These are phyloP conservation scores for Pseudogymnoascus sp. DNA, from an alignment of 2,329 filamentous ascomycete genomes.

Conservation along the genomic window DNA sequence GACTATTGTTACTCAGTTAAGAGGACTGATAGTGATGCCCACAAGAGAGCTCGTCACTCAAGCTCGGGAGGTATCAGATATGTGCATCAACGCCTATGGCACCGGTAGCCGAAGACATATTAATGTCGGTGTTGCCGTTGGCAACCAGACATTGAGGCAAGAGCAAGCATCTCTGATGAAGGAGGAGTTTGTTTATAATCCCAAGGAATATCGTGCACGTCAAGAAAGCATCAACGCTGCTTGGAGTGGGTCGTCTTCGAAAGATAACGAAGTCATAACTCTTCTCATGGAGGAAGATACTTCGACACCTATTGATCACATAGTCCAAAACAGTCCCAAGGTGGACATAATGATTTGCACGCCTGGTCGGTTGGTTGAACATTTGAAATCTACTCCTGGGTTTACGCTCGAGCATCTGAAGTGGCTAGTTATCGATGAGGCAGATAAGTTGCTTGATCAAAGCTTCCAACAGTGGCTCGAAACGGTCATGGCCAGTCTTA, in stretches of 20 bases:
- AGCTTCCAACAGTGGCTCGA: slow-evolving; percentile 89
- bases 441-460: slow-evolving; percentile 83
- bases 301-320: slow-evolving; percentile 48
- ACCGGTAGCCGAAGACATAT: slow-evolving; percentile 53
- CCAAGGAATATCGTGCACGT: slow-evolving; percentile 44
- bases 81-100: slow-evolving; percentile 58
- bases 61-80: slow-evolving; percentile 68
- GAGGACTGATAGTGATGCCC: slow-evolving; percentile 78
- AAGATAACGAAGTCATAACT: slow-evolving; percentile 34
- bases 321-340: slow-evolving; percentile 58
- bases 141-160: slow-evolving; percentile 63
- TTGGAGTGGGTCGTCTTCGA: slow-evolving; percentile 39
- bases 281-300: slow-evolving; percentile 28
- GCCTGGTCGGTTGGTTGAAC: slow-evolving; percentile 84
- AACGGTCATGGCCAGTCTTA: slow-evolving; percentile 56
- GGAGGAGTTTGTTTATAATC: slow-evolving; percentile 60
- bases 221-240: slow-evolving; percentile 33
- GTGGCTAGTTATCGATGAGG: slow-evolving; percentile 91
- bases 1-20: slow-evolving; percentile 55
- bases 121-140: slow-evolving; percentile 73
- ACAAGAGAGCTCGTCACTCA: slow-evolving; percentile 87
- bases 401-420: slow-evolving; percentile 71
- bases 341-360: slow-evolving; percentile 88
- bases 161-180: slow-evolving; percentile 57
- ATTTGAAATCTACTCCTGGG: slow-evolving; percentile 73